A percentile compares a stretch with the other conserved stretches of the same genome.
Evolutionary conservation across 78 protist genomes (phyloP).

Genomic region (Isochrysis galbana): DNA sequence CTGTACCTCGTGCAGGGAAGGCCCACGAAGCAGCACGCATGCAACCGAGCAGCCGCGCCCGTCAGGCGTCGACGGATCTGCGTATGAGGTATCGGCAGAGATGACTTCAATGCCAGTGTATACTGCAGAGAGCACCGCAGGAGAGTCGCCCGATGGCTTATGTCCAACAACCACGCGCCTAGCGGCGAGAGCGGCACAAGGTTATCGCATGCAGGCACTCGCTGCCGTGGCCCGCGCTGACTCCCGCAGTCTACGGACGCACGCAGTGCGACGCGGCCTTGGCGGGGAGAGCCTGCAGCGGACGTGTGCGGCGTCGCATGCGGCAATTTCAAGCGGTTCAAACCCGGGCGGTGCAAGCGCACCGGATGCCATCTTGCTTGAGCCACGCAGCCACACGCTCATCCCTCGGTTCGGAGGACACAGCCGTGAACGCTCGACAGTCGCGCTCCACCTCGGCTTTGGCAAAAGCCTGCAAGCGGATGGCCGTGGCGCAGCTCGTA

Average conservation of each 20-base stretch:
- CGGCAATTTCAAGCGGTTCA: too few relatives aligned
- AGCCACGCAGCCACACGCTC: background rate
- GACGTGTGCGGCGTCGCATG: too few relatives aligned
- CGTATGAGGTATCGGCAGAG: background rate
- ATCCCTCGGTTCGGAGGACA: background rate
- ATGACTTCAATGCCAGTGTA: background rate
- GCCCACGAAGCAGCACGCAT: background rate
- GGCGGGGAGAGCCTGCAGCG: too few relatives aligned
- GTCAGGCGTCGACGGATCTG: background rate
- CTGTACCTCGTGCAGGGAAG: background rate
- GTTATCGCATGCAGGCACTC: too few relatives aligned
- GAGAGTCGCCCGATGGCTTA: slow-evolving; percentile 41
- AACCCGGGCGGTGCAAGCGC: too few relatives aligned
- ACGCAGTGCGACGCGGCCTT: too few relatives aligned
- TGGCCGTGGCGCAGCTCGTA: background rate
- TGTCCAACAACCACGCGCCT: slow-evolving; percentile 29
- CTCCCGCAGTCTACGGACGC: too few relatives aligned
- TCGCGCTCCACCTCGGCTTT: background rate
- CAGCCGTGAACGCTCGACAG: background rate
- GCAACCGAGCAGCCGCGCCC: background rate
- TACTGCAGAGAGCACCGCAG: background rate
- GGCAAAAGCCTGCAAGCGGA: background rate
- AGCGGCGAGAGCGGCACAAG: background rate
- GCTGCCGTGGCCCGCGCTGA: too few relatives aligned
- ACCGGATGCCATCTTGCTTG: too few relatives aligned